phyloP scores from a whole-genome alignment of 2,329 filamentous ascomycete species.

The Colletotrichum sp. region DNA sequence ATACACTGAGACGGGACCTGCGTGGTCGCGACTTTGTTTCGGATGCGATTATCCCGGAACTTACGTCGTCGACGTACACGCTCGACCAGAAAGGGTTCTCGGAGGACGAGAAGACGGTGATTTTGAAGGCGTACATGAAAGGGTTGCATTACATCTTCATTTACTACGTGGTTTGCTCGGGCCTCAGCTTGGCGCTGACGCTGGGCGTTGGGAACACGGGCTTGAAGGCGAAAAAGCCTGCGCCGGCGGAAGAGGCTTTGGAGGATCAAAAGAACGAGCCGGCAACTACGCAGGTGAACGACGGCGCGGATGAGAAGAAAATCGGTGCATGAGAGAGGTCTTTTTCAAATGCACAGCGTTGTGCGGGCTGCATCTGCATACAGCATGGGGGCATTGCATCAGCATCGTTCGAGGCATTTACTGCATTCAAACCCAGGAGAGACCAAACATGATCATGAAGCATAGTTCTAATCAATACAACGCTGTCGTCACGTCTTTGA shows the following conservation, averaged over 20 bases:
- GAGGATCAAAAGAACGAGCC: background rate
- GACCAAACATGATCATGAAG: too few species aligned
- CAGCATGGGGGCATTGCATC: background rate
- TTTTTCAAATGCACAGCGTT: background rate
- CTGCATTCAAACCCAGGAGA: background rate
- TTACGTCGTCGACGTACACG: slow-evolving; percentile 28
- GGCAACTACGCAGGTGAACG: too few species aligned
- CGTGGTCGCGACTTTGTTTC: slow-evolving; percentile 1
- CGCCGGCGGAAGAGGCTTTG: background rate
- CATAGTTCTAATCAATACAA: too few species aligned
- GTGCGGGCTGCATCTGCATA: background rate
- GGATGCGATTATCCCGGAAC: slow-evolving; percentile 22
- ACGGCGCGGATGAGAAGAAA: background rate
- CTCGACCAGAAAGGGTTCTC: slow-evolving; percentile 23
- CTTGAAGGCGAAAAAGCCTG: slow-evolving; percentile 20
- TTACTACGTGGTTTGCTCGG: slow-evolving; percentile 26
- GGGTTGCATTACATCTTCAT: slow-evolving; percentile 31
- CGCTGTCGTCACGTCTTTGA: too few species aligned
- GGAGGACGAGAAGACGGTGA: slow-evolving; percentile 16
- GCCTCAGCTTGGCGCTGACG: slow-evolving; percentile 19
- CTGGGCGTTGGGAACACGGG: slow-evolving; percentile 26
- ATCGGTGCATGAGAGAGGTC: background rate
- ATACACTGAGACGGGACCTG: slow-evolving; percentile 25
- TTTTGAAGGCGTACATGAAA: slow-evolving; percentile 32
- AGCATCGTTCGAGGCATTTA: background rate